Evolutionary conservation across 2,329 filamentous ascomycete genomes (phyloP).

Genomic region (Monosporascus sp.): DNA sequence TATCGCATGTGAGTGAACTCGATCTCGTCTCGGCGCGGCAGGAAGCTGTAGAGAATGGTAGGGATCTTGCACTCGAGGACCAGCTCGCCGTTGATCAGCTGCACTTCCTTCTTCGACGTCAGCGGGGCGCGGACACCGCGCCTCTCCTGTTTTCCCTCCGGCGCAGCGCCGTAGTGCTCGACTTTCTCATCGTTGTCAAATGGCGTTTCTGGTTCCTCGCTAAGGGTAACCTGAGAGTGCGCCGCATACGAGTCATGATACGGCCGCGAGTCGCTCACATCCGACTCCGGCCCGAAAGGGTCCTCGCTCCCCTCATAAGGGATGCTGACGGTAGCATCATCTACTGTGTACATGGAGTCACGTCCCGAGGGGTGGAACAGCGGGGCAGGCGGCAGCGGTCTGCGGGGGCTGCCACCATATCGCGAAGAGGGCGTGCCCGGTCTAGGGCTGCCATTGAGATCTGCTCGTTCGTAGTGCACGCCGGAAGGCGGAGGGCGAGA

Average conservation of each 20-base stretch:
- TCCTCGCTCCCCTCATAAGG: slow-evolving; percentile 58
- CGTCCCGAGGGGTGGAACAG: slow-evolving; percentile 61
- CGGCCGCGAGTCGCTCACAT: slow-evolving; percentile 50
- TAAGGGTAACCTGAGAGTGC: slow-evolving; percentile 49
- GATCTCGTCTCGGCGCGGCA: slow-evolving; percentile 85
- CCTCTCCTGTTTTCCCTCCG: slow-evolving; percentile 78
- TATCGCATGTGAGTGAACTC: slow-evolving; percentile 98
- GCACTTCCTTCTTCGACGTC: slow-evolving; percentile 89
- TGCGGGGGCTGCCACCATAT: slow-evolving; percentile 81
- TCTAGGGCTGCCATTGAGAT: slow-evolving; percentile 83
- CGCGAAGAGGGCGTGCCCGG: slow-evolving; percentile 86
- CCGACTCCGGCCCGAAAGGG: slow-evolving; percentile 61
- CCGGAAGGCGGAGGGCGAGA: slow-evolving; percentile 64
- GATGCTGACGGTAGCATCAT: slow-evolving; percentile 69
- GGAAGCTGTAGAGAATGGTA: slow-evolving; percentile 94
- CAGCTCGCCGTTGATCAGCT: slow-evolving; percentile 94
- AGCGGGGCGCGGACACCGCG: slow-evolving; percentile 82
- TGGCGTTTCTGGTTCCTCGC: slow-evolving; percentile 36
- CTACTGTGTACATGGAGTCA: slow-evolving; percentile 49
- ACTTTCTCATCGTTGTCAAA: slow-evolving; percentile 52
- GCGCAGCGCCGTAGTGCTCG: slow-evolving; percentile 83
- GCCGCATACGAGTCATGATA: slow-evolving; percentile 54
- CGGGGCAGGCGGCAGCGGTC: slow-evolving; percentile 83
- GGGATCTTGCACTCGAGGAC: slow-evolving; percentile 99
- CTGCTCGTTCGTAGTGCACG: slow-evolving; percentile 75